Percentiles rank a stretch among this genome's conserved stretches.
Conservation (phyloP, 345 rosid species). For the Alliaria petiolata region DNA sequence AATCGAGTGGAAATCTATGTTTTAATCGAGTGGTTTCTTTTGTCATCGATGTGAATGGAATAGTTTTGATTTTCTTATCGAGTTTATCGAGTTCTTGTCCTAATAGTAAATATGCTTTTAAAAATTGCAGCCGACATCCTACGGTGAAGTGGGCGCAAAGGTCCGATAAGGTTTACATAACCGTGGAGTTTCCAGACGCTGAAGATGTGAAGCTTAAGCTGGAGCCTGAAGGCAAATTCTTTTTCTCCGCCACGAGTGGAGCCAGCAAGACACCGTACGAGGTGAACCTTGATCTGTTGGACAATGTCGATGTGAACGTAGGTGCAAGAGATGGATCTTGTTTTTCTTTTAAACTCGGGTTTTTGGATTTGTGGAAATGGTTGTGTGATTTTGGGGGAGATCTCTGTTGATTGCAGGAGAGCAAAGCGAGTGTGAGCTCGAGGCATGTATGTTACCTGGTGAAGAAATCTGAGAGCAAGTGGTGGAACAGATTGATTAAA, state of each 20-base stretch:
- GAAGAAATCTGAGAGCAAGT: conserved; percentile 48
- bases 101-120: neutral
- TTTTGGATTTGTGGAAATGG: neutral
- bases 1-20: no score
- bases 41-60: no score
- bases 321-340: neutral
- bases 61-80: no score
- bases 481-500: conserved; percentile 56
- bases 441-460: conserved; percentile 45
- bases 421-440: conserved; percentile 43
- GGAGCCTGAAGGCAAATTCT: conserved; percentile 54
- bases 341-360: neutral
- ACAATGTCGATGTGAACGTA: conserved; percentile 49
- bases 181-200: conserved; percentile 52
- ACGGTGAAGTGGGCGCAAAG: conserved; percentile 62
- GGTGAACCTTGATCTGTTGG: conserved; percentile 43
- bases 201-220: conserved; percentile 52
- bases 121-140: conserved; percentile 47
- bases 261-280: conserved; percentile 43
- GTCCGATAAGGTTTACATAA: conserved; percentile 45
- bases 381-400: neutral
- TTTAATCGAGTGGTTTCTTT: no score
- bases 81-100: neutral
- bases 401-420: conserved; percentile 38
- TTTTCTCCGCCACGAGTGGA: conserved; percentile 52